These are phyloP conservation scores for Chlorella sorokiniana DNA, from an alignment of 139 green algal species.

Conservation along the genomic window DNA sequence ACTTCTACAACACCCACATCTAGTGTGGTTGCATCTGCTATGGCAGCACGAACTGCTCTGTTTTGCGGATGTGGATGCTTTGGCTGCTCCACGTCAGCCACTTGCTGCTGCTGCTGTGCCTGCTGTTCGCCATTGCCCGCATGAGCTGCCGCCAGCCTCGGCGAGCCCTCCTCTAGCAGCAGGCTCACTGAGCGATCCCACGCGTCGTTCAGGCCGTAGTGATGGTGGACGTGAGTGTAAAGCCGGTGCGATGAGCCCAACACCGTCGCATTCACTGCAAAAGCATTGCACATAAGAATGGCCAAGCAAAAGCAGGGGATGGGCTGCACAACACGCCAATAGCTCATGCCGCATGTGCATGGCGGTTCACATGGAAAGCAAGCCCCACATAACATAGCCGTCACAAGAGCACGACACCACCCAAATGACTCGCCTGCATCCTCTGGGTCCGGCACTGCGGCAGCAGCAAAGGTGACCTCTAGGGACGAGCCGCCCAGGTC, in stretches of 20 bases:
- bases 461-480: constrained; percentile 60
- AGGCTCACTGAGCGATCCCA: constrained; percentile 70
- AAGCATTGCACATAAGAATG: neutral
- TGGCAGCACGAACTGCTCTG: no score
- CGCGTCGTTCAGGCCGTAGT: constrained; percentile 81
- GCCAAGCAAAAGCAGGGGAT: neutral
- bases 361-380: neutral
- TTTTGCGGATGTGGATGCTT: no score
- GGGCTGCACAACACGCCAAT: neutral
- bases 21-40: constrained; percentile 8
- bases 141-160: neutral
- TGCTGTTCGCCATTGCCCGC: neutral
- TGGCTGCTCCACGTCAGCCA: neutral
- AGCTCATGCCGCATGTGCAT: neutral
- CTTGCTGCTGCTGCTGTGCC: neutral
- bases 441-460: neutral
- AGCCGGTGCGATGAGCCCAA: constrained; percentile 47
- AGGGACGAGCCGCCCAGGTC: constrained; percentile 85
- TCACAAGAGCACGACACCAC: neutral
- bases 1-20: no score
- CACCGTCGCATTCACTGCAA: constrained; percentile 52
- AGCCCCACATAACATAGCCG: neutral
- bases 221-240: constrained; percentile 51
- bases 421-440: neutral
- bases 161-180: constrained; percentile 43